Evolutionary conservation across 2,329 filamentous ascomycete genomes (phyloP).

Genomic region (Xylaria sp.): DNA sequence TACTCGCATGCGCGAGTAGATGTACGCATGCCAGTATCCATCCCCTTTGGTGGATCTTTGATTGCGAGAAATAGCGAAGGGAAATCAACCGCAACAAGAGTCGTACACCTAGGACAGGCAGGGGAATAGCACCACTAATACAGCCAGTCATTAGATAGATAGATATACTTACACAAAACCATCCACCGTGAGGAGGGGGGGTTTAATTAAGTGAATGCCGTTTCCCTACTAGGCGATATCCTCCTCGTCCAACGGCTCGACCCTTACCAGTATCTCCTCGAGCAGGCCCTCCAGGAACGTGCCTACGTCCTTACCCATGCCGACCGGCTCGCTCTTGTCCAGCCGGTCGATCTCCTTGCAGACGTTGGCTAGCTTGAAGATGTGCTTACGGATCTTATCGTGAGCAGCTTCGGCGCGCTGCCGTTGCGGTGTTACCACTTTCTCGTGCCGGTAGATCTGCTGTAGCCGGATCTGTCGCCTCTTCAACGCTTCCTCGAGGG

Average conservation of each 20-base stretch:
- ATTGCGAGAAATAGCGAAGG: no score
- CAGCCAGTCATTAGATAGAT: no score
- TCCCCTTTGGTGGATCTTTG: no score
- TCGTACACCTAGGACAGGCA: no score
- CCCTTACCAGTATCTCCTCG: slow-evolving; percentile 89
- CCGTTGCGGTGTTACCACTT: slow-evolving; percentile 61
- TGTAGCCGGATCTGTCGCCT: slow-evolving; percentile 69
- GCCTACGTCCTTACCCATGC: slow-evolving; percentile 89
- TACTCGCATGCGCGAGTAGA: no score
- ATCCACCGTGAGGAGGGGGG: no score
- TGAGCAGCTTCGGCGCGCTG: slow-evolving; percentile 74
- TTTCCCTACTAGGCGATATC: slow-evolving; percentile 37
- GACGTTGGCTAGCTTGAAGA: slow-evolving; percentile 78
- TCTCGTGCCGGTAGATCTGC: slow-evolving; percentile 50
- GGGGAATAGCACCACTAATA: no score
- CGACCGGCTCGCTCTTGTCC: slow-evolving; percentile 84
- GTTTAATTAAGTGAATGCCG: slow-evolving; percentile 2
- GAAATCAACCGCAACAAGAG: no score
- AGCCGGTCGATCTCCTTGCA: slow-evolving; percentile 90
- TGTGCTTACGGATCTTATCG: slow-evolving; percentile 78
- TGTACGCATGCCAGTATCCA: no score
- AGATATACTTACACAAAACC: no score
- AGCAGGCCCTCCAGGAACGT: slow-evolving; percentile 90
- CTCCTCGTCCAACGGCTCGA: slow-evolving; percentile 85
- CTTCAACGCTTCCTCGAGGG: slow-evolving; percentile 86